Conservation (phyloP, 768 basidiomycete species). For the Pleurotus ostreatus region DNA sequence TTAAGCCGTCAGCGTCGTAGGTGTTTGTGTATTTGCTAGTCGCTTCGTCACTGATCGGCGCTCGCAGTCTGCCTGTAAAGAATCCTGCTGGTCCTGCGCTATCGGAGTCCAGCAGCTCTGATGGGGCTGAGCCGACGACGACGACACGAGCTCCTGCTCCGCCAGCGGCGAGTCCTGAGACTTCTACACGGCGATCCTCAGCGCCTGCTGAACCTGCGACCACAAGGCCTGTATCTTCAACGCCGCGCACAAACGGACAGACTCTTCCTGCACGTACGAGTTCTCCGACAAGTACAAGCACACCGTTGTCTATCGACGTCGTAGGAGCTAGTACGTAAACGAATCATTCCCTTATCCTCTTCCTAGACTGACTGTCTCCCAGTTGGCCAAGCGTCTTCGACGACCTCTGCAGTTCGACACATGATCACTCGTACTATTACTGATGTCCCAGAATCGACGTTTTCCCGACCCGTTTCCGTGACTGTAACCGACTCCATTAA, state of each 20-base stretch:
- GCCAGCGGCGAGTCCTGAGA: background rate
- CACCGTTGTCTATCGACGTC: background rate
- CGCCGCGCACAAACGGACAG: background rate
- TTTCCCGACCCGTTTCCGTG: conserved; percentile 36
- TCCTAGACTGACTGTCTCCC: background rate
- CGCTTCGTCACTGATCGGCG: background rate
- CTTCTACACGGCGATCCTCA: background rate
- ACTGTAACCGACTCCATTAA: conserved; percentile 32
- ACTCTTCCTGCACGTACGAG: background rate
- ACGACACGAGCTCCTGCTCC: background rate
- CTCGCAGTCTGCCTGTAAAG: background rate
- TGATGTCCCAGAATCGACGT: conserved; percentile 37
- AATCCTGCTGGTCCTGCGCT: background rate
- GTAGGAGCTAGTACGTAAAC: background rate
- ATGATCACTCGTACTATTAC: conserved; percentile 35
- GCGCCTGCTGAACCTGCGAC: background rate
- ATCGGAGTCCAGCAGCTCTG: background rate
- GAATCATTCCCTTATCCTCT: background rate
- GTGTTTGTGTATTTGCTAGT: background rate
- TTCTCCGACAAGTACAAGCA: background rate
- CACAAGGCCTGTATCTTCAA: background rate
- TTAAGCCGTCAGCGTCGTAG: background rate
- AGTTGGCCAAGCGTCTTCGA: background rate
- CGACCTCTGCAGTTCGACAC: background rate
- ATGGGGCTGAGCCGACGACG: background rate